phyloP scores from a whole-genome alignment of 345 rosid species.

The Eucalyptus tenuipes region DNA sequence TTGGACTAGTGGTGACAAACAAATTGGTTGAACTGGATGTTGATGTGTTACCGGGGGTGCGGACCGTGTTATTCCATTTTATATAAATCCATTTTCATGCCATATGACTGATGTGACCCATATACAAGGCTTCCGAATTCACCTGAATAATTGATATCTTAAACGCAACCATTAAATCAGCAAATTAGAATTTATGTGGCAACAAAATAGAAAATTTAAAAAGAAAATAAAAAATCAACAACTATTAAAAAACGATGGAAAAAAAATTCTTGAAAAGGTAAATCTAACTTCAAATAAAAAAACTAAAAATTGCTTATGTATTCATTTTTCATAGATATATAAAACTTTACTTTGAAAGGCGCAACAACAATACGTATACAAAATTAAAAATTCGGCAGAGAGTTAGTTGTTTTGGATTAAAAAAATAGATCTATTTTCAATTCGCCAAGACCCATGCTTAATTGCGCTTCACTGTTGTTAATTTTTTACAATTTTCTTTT shows the following conservation, averaged over 20 bases:
- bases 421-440: not conserved
- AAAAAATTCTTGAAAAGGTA: not conserved
- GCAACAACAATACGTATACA: not conserved
- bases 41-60: accelerated
- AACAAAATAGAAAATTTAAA: not conserved
- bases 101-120: not conserved
- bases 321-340: not conserved
- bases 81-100: not conserved
- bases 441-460: not conserved
- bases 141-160: not conserved
- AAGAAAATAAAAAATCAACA: not conserved
- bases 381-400: not conserved
- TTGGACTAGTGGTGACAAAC: not conserved
- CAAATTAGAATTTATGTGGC: not conserved
- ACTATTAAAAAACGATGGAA: not conserved
- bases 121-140: not conserved
- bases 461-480: not conserved
- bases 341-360: not conserved
- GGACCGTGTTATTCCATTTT: not conserved
- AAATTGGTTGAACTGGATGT: not conserved
- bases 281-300: not conserved
- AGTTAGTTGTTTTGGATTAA: not conserved
- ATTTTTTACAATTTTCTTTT: not conserved
- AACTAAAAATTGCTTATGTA: not conserved
- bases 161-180: not conserved